Evolutionary conservation across 495 filamentous ascomycete genomes (phyloP), one percentile per base, ranked within the genome.

Genomic region (Neurospora tetrasperma): DNA sequence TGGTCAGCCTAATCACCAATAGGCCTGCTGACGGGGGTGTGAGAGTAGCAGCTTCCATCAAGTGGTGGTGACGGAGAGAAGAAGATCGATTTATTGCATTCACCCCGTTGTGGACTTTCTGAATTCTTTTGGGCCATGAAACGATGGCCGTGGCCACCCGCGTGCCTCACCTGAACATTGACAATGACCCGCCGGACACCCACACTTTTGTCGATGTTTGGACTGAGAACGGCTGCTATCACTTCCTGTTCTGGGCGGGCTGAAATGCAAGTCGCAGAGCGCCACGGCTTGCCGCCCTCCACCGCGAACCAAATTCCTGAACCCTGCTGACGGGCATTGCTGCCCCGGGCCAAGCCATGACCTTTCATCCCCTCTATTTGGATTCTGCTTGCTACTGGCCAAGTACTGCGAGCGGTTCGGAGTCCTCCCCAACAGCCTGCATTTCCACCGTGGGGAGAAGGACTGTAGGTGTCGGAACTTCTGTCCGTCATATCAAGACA

Each of bases 191-290:
- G 54, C 27, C 27, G 54, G 27, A 18, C 54, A 62, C 54, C 54
- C 54, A 62, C 23, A 62, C 27, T 35, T 59, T 59, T 62, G 1
- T 62, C 31, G 6, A 31, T 62, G 54, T 62, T 62, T 62, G 54
- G 27, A 35, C 54, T 62, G 7, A 62, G 54, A 44, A 69, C 27
- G 35, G 62, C 71, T 69, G 62, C 41, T n/a, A 20, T 23, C 44
- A n/a, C 71, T 74, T 71, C 74, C 72, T 70, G 48, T 69, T 74
- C 41, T 71, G 74, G 74, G 43, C 69, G 69, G 73, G 74, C 75
- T 76, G 75, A 76, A 41, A 70, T 75, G 73, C 73, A 71, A 70
- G 72, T 23, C 54, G 69, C 66, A 62, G 66, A 54, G 42, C 70
- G 66, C 74, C 72, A 72, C 48, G 70, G 44, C 38, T 71, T 44